These are phyloP conservation scores for Suillus alpinus DNA, from an alignment of 768 basidiomycete genomes.

Conservation along the genomic window DNA sequence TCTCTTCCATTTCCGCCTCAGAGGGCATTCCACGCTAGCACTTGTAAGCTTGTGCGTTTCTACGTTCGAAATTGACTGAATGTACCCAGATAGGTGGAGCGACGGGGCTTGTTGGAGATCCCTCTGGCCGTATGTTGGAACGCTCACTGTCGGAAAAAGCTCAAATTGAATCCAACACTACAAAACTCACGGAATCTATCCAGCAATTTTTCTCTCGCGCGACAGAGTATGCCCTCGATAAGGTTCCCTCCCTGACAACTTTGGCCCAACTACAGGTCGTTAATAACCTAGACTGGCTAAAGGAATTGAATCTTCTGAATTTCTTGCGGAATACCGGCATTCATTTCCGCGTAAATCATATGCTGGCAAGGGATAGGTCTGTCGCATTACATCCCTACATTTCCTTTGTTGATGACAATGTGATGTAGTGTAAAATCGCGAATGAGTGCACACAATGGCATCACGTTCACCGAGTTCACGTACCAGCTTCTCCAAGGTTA, in stretches of 20 bases:
- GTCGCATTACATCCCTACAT: conserved; percentile 12
- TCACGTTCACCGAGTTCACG: conserved; percentile 98
- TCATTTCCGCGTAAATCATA: conserved; percentile 78
- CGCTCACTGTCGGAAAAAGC: conserved; percentile 62
- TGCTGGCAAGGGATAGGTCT: conserved; percentile 90
- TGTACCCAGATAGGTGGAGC: conserved; percentile 85
- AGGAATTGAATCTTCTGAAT: conserved; percentile 68
- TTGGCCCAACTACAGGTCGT: conserved; percentile 38
- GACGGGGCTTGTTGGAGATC: conserved; percentile 95
- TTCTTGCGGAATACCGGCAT: conserved; percentile 83
- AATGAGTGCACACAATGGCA: conserved; percentile 74
- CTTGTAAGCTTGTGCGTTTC: conserved; percentile 53
- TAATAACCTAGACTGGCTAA: conserved; percentile 80
- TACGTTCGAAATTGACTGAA: neutral
- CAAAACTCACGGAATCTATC: conserved; percentile 59
- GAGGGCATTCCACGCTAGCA: conserved; percentile 81
- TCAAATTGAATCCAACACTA: conserved; percentile 65
- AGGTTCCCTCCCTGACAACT: conserved; percentile 13
- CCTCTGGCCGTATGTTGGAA: conserved; percentile 84
- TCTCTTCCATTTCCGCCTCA: conserved; percentile 81
- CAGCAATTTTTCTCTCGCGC: conserved; percentile 73
- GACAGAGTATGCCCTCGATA: conserved; percentile 51
- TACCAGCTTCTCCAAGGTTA: conserved; percentile 97
- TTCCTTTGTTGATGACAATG: conserved; percentile 8
- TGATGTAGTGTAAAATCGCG: conserved; percentile 73